These are phyloP conservation scores for Juglanconis juglandina DNA, from an alignment of 2,329 filamentous ascomycete species.

Conservation along the genomic window DNA sequence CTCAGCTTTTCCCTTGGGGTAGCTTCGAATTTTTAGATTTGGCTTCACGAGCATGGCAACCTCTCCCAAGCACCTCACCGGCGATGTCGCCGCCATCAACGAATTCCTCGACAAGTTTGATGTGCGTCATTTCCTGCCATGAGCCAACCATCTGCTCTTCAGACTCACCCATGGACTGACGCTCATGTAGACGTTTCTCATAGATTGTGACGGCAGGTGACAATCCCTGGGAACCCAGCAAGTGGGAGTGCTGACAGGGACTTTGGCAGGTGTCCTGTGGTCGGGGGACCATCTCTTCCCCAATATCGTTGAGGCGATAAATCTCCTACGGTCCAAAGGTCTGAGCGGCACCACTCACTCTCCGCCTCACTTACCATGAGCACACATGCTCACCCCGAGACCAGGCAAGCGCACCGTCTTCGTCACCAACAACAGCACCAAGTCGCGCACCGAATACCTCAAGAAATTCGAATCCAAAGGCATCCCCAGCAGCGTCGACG, in stretches of 20 bases:
- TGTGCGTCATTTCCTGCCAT: slow-evolving; percentile 54
- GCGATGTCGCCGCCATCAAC: slow-evolving; percentile 71
- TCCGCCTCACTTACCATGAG: slow-evolving; percentile 1
- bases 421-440: slow-evolving; percentile 98
- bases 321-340: slow-evolving; percentile 80
- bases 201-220: slow-evolving; percentile 88
- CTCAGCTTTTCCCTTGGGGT: not conserved
- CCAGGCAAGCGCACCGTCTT: slow-evolving; percentile 89
- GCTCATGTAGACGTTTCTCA: slow-evolving; percentile 70
- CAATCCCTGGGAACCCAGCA: not conserved
- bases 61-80: slow-evolving; percentile 68
- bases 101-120: slow-evolving; percentile 89
- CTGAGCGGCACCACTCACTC: slow-evolving; percentile 19
- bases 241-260: slow-evolving; percentile 15
- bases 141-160: slow-evolving; percentile 6
- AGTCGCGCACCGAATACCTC: slow-evolving; percentile 87
- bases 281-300: slow-evolving; percentile 89
- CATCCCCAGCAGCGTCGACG: slow-evolving; percentile 76
- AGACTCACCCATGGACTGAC: slow-evolving; percentile 16
- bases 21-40: too few species aligned
- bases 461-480: slow-evolving; percentile 82
- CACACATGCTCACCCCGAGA: not conserved
- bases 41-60: slow-evolving; percentile 22
- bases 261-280: slow-evolving; percentile 78
- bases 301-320: slow-evolving; percentile 78